phyloP scores from a whole-genome alignment of 2,329 filamentous ascomycete genomes.

The Fusarium protoensiforme region DNA sequence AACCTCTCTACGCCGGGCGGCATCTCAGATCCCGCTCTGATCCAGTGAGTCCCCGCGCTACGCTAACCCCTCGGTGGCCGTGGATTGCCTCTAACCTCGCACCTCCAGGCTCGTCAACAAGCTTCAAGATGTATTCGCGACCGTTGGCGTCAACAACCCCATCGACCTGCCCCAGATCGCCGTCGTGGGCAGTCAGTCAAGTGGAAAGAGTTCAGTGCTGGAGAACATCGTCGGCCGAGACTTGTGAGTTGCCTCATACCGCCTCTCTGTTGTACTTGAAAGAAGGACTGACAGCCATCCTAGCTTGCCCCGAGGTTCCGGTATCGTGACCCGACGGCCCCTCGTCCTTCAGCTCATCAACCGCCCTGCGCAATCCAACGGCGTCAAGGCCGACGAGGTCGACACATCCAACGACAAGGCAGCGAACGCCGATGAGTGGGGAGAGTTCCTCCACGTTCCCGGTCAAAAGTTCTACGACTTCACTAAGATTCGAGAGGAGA shows the following conservation, averaged over 20 bases:
- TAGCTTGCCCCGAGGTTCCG: conserved; percentile 95
- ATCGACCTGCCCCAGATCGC: conserved; percentile 99
- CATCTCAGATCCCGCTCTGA: conserved; percentile 74
- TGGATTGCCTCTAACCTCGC: conserved; percentile 34
- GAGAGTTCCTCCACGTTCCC: conserved; percentile 97
- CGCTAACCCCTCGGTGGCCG: conserved; percentile 17
- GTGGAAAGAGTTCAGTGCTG: conserved; percentile 98
- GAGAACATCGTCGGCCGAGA: conserved; percentile 99
- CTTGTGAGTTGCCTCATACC: conserved; percentile 75
- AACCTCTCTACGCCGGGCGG: conserved; percentile 62
- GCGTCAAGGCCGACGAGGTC: conserved; percentile 74
- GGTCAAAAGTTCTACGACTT: conserved; percentile 99
- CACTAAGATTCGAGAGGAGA: conserved; percentile 98
- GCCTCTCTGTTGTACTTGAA: background rate
- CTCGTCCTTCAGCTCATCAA: conserved; percentile 99
- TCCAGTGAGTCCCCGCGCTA: conserved; percentile 61
- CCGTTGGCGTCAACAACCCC: conserved; percentile 98
- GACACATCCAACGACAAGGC: conserved; percentile 80
- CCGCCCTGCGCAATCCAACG: conserved; percentile 80
- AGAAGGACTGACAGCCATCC: conserved; percentile 19
- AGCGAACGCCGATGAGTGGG: conserved; percentile 95
- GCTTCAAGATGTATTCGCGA: conserved; percentile 98
- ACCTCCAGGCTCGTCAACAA: conserved; percentile 87
- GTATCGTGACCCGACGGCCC: conserved; percentile 95
- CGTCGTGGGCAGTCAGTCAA: conserved; percentile 98